These are phyloP conservation scores for Daldinia caldariorum DNA, from an alignment of 495 filamentous ascomycete genomes.

Conservation along the genomic window DNA sequence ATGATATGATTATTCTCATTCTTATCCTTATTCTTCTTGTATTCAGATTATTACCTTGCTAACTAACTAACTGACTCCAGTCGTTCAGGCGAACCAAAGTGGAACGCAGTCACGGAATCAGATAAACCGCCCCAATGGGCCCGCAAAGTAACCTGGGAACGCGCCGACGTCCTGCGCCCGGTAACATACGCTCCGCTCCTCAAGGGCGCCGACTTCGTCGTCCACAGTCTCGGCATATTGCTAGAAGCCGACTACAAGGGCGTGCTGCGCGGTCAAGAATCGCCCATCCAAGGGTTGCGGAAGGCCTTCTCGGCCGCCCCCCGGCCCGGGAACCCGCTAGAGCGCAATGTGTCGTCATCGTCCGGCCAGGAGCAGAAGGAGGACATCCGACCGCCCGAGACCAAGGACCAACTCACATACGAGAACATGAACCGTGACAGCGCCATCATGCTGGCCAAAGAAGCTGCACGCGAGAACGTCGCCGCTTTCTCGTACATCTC, in stretches of 20 bases:
- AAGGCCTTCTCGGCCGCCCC: slow-evolving; percentile 71
- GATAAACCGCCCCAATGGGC: slow-evolving; percentile 80
- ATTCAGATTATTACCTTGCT: slow-evolving; percentile 4
- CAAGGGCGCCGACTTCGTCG: slow-evolving; percentile 78
- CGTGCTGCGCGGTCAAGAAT: slow-evolving; percentile 82
- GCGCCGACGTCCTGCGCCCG: slow-evolving; percentile 85
- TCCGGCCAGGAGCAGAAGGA: slow-evolving; percentile 56
- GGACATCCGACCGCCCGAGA: slow-evolving; percentile 69
- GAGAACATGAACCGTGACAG: slow-evolving; percentile 96
- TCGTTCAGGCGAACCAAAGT: slow-evolving; percentile 87
- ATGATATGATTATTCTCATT: too few species aligned
- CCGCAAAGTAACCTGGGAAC: slow-evolving; percentile 82
- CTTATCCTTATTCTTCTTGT: too few species aligned
- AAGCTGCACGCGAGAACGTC: slow-evolving; percentile 71
- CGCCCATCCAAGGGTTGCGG: slow-evolving; percentile 74
- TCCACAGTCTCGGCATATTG: slow-evolving; percentile 95
- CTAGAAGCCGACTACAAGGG: slow-evolving; percentile 98
- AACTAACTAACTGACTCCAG: slow-evolving; percentile 52
- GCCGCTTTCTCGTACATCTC: slow-evolving; percentile 85
- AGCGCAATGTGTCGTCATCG: slow-evolving; percentile 34
- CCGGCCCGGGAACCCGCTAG: slow-evolving; percentile 70
- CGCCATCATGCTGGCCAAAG: slow-evolving; percentile 84
- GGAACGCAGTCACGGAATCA: slow-evolving; percentile 81
- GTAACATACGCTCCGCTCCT: slow-evolving; percentile 77
- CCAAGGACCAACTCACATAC: slow-evolving; percentile 84